phyloP scores from a whole-genome alignment of 2,329 filamentous ascomycete genomes.

The Neofusicoccum sp. region DNA sequence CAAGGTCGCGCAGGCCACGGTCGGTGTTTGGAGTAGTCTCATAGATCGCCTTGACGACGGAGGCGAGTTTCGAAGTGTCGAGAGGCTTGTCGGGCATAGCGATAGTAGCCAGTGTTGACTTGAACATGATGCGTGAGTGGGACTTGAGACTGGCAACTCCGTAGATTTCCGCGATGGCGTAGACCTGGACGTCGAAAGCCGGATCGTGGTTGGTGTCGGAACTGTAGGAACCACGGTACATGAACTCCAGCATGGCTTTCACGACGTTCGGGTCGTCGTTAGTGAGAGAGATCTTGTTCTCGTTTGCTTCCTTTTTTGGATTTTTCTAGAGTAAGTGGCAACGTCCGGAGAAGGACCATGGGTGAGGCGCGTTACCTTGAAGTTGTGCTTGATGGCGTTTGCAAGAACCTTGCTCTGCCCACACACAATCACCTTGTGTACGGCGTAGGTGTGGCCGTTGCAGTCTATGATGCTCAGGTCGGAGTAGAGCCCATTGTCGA shows the following conservation, averaged over 20 bases:
- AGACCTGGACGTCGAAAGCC: not conserved
- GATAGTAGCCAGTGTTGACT: no score
- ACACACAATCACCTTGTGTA: not conserved
- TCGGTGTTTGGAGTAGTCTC: not conserved
- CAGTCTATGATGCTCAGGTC: not conserved
- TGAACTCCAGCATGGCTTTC: constrained; percentile 77
- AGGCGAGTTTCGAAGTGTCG: no score
- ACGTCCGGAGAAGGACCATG: not conserved
- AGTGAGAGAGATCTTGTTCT: constrained; percentile 60
- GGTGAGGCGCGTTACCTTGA: not conserved
- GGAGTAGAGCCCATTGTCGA: no score
- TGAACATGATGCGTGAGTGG: no score
- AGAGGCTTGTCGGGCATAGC: no score
- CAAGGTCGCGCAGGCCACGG: not conserved
- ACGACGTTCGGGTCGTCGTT: constrained; percentile 72
- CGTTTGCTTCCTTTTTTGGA: not conserved
- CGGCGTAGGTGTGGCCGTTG: not conserved
- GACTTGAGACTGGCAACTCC: no score
- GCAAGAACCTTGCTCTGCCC: not conserved
- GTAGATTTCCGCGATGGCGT: not conserved
- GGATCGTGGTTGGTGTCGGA: not conserved
- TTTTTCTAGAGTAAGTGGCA: no score
- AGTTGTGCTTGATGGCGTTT: not conserved
- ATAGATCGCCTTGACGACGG: not conserved
- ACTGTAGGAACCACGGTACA: constrained; percentile 79